Conservation (phyloP, 2,329 filamentous ascomycete genomes). For the Sporothrix phasma region DNA sequence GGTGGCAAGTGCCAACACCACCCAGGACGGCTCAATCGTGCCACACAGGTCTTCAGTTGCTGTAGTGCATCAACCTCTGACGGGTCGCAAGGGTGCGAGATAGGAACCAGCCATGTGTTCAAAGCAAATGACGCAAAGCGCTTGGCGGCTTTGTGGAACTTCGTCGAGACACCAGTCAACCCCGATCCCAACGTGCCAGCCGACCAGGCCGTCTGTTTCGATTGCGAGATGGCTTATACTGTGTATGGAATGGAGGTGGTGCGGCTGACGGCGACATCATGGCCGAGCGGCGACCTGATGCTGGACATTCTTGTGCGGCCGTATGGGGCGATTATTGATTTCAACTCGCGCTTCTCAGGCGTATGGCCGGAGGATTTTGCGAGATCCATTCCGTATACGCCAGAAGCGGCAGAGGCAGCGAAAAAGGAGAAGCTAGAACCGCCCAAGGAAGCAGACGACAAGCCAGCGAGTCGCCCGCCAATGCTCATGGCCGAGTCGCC, state of each 20-base stretch:
- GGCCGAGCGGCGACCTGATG: constrained; percentile 66
- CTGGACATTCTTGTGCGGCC: constrained; percentile 52
- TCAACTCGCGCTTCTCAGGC: constrained; percentile 83
- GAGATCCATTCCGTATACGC: constrained; percentile 50
- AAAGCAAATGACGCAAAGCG: constrained; percentile 68
- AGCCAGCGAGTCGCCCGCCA: constrained; percentile 25
- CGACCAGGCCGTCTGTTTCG: constrained; percentile 67
- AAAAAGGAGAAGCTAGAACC: background rate
- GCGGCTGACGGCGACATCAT: constrained; percentile 77
- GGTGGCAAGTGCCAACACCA: constrained; percentile 76
- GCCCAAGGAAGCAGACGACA: constrained; percentile 7
- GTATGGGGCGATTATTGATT: constrained; percentile 20
- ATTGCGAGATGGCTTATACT: constrained; percentile 98
- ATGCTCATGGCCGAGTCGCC: constrained; percentile 71
- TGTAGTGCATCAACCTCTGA: constrained; percentile 64
- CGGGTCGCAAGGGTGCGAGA: constrained; percentile 64
- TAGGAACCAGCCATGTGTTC: constrained; percentile 69
- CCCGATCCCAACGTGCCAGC: constrained; percentile 33
- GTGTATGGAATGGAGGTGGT: constrained; percentile 80
- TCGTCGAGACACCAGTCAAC: constrained; percentile 65
- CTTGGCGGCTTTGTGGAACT: constrained; percentile 70
- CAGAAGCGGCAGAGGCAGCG: background rate
- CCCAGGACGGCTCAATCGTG: constrained; percentile 54
- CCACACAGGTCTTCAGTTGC: constrained; percentile 61
- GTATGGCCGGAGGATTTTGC: constrained; percentile 69